Evolutionary conservation across 2,329 filamentous ascomycete genomes (phyloP), one percentile per base, ranked within the genome.

Genomic region (Xylaria sp.): DNA sequence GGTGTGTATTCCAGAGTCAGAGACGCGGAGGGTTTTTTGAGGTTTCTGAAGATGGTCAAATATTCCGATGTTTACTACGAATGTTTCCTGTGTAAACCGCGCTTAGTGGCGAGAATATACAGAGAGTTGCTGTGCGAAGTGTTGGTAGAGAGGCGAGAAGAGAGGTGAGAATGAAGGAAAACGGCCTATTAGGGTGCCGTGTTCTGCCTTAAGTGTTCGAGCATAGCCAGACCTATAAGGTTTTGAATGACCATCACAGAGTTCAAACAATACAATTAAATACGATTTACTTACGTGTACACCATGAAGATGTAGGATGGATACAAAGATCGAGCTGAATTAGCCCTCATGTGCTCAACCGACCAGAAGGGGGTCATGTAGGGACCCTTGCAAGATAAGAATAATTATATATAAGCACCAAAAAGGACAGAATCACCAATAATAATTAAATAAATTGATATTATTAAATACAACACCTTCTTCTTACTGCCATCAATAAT

Each of bases 71-170:
- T 26, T 46, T 36, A 42, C 46, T 46, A 44, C 26, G 28, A 26
- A 57, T n/a, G 13, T 57, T 26, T 48, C 40, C 28, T 40, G 31
- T 57, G 28, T 57, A 31, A 57, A 57, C 61, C 20, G 51, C 57
- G 28, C 40, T 48, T 57, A 40, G 40, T 38, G 51, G 40, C 51
- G 61, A 57, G 61, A 63, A 57, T 48, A 49, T 7, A 48, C 20
- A 28, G 51, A 57, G 57, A 63, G 61, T 63, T 57, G 61, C 28
- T 63, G 61, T 57, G 61, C 28, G 31, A 57, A 38, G 31, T 48
- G 51, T 49, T 63, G 40, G 40, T 57, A 28, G 51, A 28, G 31
- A 63, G 38, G 51, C 49, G 51, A 63, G 51, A 63, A 28, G 51
- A 28, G 31, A 63, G 38, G 51, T 57, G 51, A 63, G 51, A 63